Evolutionary conservation across 805 yeast species (phyloP).

Genomic region (Nakazawaea holstii): DNA sequence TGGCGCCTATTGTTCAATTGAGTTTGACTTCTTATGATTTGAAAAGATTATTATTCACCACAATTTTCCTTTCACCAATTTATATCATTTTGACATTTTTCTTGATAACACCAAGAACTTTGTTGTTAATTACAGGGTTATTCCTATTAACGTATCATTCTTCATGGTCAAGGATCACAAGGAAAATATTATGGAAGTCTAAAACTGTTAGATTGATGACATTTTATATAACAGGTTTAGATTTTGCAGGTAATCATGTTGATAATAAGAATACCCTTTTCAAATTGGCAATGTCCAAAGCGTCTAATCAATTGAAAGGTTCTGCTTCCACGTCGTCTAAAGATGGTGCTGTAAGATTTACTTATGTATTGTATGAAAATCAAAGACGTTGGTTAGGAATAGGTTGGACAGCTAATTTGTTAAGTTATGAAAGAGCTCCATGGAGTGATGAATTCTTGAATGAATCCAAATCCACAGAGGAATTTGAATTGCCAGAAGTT

Average conservation of each 20-base stretch:
- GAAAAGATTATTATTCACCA: constrained; percentile 74
- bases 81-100: constrained; percentile 67
- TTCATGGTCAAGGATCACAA: constrained; percentile 73
- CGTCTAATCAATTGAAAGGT: constrained; percentile 31
- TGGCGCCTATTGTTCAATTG: constrained; percentile 73
- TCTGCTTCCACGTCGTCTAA: constrained; percentile 15
- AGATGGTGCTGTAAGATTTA: constrained; percentile 62
- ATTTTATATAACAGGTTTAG: constrained; percentile 84
- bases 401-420: constrained; percentile 92
- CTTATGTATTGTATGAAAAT: constrained; percentile 89
- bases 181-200: constrained; percentile 83
- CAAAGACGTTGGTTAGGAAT: constrained; percentile 97
- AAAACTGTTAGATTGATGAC: constrained; percentile 61
- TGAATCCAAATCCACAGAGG: constrained; percentile 72
- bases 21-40: constrained; percentile 76
- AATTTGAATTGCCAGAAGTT: constrained; percentile 76
- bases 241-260: constrained; percentile 47
- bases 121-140: constrained; percentile 54
- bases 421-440: constrained; percentile 89
- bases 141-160: constrained; percentile 81
- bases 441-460: constrained; percentile 97
- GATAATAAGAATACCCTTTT: constrained; percentile 32
- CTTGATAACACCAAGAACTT: constrained; percentile 63
- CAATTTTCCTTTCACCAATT: constrained; percentile 79
- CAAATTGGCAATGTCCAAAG: constrained; percentile 51